phyloP scores from a whole-genome alignment of 179 eudicot species.

The Monotropa hypopitys region DNA sequence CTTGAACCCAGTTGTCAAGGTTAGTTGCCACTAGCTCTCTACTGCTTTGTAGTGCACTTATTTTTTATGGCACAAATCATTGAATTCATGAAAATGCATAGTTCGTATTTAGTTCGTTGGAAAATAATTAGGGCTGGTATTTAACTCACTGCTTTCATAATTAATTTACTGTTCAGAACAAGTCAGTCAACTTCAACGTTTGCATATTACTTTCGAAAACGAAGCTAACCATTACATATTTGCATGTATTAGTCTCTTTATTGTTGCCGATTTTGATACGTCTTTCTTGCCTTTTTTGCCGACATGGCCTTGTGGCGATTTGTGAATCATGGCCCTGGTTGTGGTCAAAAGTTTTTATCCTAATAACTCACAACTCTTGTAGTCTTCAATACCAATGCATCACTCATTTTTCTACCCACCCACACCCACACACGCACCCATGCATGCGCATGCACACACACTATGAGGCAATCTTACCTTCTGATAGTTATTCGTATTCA shows the following conservation, averaged over 20 bases:
- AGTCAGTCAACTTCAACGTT: not conserved
- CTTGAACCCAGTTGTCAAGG: slow-evolving; percentile 56
- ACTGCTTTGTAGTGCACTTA: not conserved
- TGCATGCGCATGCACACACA: too few species aligned
- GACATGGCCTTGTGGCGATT: not conserved
- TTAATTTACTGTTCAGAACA: not conserved
- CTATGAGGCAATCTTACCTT: not conserved
- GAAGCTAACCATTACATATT: not conserved
- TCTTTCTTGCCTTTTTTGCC: not conserved
- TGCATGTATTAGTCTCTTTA: not conserved
- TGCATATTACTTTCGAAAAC: not conserved
- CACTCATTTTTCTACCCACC: not conserved
- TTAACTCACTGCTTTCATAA: not conserved
- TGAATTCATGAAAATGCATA: not conserved
- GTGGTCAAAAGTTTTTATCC: not conserved
- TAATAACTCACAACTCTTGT: too few species aligned
- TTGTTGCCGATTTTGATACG: not conserved
- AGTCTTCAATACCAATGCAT: not conserved
- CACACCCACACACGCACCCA: too few species aligned
- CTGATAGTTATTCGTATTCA: not conserved
- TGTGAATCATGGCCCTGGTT: not conserved
- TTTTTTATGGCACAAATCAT: not conserved
- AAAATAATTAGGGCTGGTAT: not conserved
- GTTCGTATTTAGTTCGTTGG: not conserved
- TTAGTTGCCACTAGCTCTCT: slow-evolving; percentile 12